Percentiles rank a stretch among this genome's conserved stretches.
Conservation (phyloP, 2,329 filamentous ascomycete species). For the Aspergillus felis region DNA sequence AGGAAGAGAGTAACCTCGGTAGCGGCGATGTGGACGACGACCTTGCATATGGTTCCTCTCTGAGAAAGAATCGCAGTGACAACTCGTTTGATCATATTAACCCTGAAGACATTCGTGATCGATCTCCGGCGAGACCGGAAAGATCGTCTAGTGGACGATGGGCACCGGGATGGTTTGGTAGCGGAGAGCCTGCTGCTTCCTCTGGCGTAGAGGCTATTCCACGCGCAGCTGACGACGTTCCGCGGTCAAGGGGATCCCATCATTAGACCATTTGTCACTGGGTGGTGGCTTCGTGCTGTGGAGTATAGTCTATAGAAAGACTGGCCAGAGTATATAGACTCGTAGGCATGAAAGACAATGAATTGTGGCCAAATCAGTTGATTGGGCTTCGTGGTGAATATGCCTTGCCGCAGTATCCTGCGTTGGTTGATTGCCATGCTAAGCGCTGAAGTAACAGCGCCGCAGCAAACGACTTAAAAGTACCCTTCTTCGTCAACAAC, state of each 20-base stretch:
- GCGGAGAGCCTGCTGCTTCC: constrained; percentile 22
- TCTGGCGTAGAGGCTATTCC: constrained; percentile 27
- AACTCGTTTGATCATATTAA: constrained; percentile 87
- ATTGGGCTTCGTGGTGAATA: no score
- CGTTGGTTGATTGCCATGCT: background rate
- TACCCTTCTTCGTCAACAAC: background rate
- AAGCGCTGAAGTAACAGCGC: background rate
- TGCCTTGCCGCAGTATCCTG: background rate
- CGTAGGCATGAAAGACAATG: background rate
- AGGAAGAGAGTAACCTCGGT: constrained; percentile 64
- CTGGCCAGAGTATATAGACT: background rate
- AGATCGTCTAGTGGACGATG: constrained; percentile 23
- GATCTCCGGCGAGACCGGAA: constrained; percentile 9
- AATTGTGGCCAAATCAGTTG: background rate
- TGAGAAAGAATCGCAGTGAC: constrained; percentile 81
- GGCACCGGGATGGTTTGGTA: constrained; percentile 31
- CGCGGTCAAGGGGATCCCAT: constrained; percentile 14
- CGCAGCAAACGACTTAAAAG: background rate
- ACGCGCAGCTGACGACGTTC: constrained; percentile 24
- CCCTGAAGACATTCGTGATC: constrained; percentile 55
- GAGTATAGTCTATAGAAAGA: background rate
- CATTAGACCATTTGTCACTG: background rate
- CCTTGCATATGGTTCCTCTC: constrained; percentile 38
- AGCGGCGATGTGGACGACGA: constrained; percentile 30
- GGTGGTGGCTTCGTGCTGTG: background rate